Conservation (phyloP, 2,329 filamentous ascomycete species). For the Teratosphaeria destructans region DNA sequence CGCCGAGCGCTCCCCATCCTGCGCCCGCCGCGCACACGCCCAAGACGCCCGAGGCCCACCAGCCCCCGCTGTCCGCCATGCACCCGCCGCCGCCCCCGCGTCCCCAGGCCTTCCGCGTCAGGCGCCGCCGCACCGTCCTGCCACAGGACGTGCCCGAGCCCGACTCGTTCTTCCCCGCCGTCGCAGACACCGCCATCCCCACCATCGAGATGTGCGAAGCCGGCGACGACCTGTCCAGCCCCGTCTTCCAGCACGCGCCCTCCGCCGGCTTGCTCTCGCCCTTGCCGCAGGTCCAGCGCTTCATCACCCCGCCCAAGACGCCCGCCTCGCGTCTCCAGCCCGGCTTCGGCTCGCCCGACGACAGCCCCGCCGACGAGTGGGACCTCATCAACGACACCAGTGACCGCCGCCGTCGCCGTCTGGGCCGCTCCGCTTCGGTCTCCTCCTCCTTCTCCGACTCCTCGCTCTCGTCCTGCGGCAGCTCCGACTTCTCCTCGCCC, state of each 20-base stretch:
- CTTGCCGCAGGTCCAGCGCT: slow-evolving; percentile 23
- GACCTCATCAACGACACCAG: slow-evolving; percentile 20
- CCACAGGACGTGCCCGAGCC: slow-evolving; percentile 4
- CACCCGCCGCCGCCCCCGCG: slow-evolving; percentile 36
- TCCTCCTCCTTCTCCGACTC: slow-evolving; percentile 53
- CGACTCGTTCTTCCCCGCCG: not conserved
- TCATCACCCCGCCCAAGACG: slow-evolving; percentile 40
- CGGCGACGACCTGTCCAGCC: slow-evolving; percentile 17
- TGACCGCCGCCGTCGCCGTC: slow-evolving; percentile 1
- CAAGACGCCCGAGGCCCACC: slow-evolving; percentile 30
- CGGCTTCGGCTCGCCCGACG: slow-evolving; percentile 13
- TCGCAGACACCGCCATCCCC: slow-evolving; percentile 30
- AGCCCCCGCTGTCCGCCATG: slow-evolving; percentile 13
- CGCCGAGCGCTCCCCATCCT: slow-evolving; percentile 41
- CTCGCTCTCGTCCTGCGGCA: slow-evolving; percentile 50
- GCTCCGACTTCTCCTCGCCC: slow-evolving; percentile 34
- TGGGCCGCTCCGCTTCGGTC: slow-evolving; percentile 47
- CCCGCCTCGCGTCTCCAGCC: slow-evolving; percentile 28
- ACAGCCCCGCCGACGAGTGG: slow-evolving; percentile 21
- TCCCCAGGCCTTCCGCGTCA: slow-evolving; percentile 39
- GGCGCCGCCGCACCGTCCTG: slow-evolving; percentile 32
- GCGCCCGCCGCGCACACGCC: slow-evolving; percentile 36
- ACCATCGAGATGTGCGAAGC: slow-evolving; percentile 41
- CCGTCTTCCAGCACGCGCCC: slow-evolving; percentile 17
- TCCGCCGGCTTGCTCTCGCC: slow-evolving; percentile 34